Conservation (phyloP, 345 rosid genomes). For the Linum usitatissimum region DNA sequence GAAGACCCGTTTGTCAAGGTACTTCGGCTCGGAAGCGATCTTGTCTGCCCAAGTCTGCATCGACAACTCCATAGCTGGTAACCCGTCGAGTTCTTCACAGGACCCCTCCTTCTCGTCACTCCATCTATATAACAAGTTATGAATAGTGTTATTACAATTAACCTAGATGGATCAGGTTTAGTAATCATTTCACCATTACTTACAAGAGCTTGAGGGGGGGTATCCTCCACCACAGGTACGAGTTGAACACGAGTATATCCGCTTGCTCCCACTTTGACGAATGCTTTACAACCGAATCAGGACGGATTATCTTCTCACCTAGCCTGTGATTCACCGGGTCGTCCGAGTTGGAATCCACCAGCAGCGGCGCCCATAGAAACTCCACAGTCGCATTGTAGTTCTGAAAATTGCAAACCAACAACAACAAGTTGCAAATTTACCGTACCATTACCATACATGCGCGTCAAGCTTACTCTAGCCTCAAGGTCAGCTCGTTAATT, state of each 20-base stretch:
- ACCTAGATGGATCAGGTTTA: no score
- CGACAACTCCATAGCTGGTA: slow-evolving; percentile 81
- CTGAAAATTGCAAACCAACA: slow-evolving; percentile 27
- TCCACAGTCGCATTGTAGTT: slow-evolving; percentile 88
- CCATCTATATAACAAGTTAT: slow-evolving; percentile 59
- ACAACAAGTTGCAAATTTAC: background rate
- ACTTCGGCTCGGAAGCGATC: slow-evolving; percentile 47
- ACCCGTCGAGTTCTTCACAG: slow-evolving; percentile 74
- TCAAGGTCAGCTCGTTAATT: no score
- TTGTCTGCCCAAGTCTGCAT: slow-evolving; percentile 91
- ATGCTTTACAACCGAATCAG: slow-evolving; percentile 86
- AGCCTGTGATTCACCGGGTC: slow-evolving; percentile 91
- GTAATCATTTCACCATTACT: slow-evolving; percentile 11
- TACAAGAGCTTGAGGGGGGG: slow-evolving; percentile 79
- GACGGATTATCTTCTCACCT: slow-evolving; percentile 65
- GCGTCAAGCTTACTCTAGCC: no score
- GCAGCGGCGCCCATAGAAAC: slow-evolving; percentile 92
- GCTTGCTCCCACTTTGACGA: slow-evolving; percentile 83
- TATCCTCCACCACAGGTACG: slow-evolving; percentile 99
- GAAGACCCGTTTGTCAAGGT: slow-evolving; percentile 43
- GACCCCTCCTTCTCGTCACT: slow-evolving; percentile 46
- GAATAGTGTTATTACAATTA: background rate
- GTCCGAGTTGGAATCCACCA: slow-evolving; percentile 93
- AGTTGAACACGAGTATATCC: slow-evolving; percentile 76
- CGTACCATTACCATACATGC: no score